Conservation (phyloP, 768 basidiomycete genomes). For the Amanita thiersii region DNA sequence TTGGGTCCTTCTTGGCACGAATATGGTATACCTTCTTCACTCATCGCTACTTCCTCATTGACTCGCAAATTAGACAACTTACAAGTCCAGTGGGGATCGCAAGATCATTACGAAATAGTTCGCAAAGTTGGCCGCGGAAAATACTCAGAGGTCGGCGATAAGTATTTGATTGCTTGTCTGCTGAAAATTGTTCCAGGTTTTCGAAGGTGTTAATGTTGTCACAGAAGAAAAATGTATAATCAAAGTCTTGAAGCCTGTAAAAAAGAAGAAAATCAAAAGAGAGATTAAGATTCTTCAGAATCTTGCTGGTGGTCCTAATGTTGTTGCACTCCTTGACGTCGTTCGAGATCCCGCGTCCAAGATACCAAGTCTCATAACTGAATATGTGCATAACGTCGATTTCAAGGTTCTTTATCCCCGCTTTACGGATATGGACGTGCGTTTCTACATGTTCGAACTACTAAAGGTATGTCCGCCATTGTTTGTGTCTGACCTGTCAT, state of each 20-base stretch:
- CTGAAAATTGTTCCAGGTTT: slow-evolving; percentile 46
- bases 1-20: slow-evolving; percentile 91
- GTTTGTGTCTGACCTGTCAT: neutral
- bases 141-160: slow-evolving; percentile 72
- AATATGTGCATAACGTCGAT: slow-evolving; percentile 97
- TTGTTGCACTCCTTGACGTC: slow-evolving; percentile 89
- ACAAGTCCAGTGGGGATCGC: slow-evolving; percentile 94
- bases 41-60: slow-evolving; percentile 14
- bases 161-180: slow-evolving; percentile 7
- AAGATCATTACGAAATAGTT: slow-evolving; percentile 97
- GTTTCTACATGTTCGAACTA: slow-evolving; percentile 95
- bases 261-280: slow-evolving; percentile 99
- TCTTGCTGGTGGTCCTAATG: slow-evolving; percentile 91
- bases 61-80: slow-evolving; percentile 64
- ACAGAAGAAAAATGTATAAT: slow-evolving; percentile 95
- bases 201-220: slow-evolving; percentile 88
- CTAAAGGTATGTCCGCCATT: slow-evolving; percentile 54
- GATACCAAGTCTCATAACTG: slow-evolving; percentile 93
- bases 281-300: slow-evolving; percentile 99
- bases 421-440: slow-evolving; percentile 92
- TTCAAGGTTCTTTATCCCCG: slow-evolving; percentile 95
- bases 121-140: slow-evolving; percentile 94
- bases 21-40: slow-evolving; percentile 58
- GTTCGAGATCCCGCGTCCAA: slow-evolving; percentile 94
- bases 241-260: slow-evolving; percentile 97